Evolutionary conservation across 495 filamentous ascomycete species (phyloP).

Genomic region (Daldinia vernicosa): DNA sequence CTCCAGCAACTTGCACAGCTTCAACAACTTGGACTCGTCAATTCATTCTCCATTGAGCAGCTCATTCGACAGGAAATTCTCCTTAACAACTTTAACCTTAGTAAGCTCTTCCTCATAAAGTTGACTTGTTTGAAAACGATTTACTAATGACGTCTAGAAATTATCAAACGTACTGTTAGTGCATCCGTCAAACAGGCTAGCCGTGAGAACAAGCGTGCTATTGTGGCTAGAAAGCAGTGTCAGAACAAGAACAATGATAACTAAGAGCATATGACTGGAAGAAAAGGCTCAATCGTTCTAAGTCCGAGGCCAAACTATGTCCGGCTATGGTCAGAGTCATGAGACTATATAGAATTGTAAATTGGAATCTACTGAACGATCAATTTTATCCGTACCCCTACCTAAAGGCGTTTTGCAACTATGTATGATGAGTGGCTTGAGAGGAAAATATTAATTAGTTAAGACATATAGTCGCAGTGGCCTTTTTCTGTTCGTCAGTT

Average conservation of each 20-base stretch:
- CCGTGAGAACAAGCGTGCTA: slow-evolving; percentile 34
- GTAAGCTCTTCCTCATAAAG: slow-evolving; percentile 15
- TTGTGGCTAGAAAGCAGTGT: slow-evolving; percentile 36
- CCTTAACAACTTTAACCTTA: slow-evolving; percentile 49
- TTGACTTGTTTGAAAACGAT: background rate
- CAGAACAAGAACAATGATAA: slow-evolving; percentile 18
- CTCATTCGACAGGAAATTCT: slow-evolving; percentile 51
- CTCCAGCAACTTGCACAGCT: slow-evolving; percentile 54
- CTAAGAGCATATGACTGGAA: slow-evolving; percentile 4
- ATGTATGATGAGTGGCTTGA: no score
- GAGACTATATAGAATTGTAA: background rate
- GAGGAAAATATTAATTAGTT: no score
- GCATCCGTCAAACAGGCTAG: slow-evolving; percentile 42
- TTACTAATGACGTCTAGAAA: slow-evolving; percentile 37
- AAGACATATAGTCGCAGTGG: no score
- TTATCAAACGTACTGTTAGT: slow-evolving; percentile 52
- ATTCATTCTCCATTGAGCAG: slow-evolving; percentile 45
- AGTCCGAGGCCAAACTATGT: background rate
- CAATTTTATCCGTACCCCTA: background rate
- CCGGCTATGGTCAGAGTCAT: background rate
- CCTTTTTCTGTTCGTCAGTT: no score
- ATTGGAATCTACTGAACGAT: background rate
- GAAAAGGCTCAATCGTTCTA: background rate
- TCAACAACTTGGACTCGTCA: slow-evolving; percentile 52
- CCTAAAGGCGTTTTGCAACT: no score